Evolutionary conservation across 768 basidiomycete genomes (phyloP), one percentile per base, ranked within the genome.

Genomic region (Rickenella mellea): DNA sequence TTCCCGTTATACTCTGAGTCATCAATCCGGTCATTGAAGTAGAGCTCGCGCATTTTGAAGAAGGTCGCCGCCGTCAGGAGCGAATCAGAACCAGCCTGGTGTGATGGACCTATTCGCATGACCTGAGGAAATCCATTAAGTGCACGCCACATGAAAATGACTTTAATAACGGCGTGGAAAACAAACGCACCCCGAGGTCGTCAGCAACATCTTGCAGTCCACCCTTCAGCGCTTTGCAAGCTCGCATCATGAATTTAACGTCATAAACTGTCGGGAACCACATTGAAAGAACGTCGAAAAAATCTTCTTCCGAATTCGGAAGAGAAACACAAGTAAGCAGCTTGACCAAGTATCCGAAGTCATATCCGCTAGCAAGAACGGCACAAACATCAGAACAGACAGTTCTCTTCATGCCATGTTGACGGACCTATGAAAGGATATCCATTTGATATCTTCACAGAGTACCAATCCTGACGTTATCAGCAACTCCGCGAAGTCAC

Each of bases 331-430:
- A 83, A 19, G 88, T 86, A 39, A 99, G 73, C 30, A 98, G 74
- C 60, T 94, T 96, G 62, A 99, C 80, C 52, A 99, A 86, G 60
- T 98, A 99, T 27, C 96, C 96, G 64, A 99, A 98, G 62, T 99
- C 96, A 63, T 98, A 98, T 38, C 94, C 96, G 61, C 94, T 98
- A n/a, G n/a, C n/a, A n/a, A n/a, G n/a, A n/a, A n/a, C n/a, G n/a
- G n/a, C n/a, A n/a, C n/a, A n/a, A n/a, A n/a, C n/a, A n/a, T n/a
- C n/a, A n/a, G n/a, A n/a, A n/a, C n/a, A n/a, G n/a, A n/a, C n/a
- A n/a, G n/a, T n/a, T n/a, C n/a, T n/a, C n/a, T n/a, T n/a, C n/a
- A n/a, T n/a, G n/a, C n/a, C n/a, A n/a, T n/a, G n/a, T n/a, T 14
- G 21, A 68, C 83, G 58, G 55, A 92, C 94, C 89, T 92, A 58